Evolutionary conservation across 768 basidiomycete species (phyloP).

Genomic region (Rhodotorula babjevae): DNA sequence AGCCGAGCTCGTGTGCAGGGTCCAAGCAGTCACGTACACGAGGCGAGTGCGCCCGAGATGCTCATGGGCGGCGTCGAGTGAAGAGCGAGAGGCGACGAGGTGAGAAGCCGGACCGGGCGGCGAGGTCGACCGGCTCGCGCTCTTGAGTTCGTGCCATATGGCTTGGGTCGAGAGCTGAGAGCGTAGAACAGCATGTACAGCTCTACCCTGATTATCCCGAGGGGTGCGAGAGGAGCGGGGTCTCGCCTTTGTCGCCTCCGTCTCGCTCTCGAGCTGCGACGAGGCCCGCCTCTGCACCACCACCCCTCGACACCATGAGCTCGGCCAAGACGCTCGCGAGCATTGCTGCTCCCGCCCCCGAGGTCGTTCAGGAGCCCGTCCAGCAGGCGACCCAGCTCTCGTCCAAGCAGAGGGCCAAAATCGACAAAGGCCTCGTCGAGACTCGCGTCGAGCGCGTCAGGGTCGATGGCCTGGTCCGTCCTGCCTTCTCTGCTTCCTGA

Average conservation of each 20-base stretch:
- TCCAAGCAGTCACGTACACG: neutral
- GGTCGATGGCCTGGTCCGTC: constrained; percentile 40
- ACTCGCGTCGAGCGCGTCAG: constrained; percentile 27
- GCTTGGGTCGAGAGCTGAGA: too few species aligned
- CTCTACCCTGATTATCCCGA: too few species aligned
- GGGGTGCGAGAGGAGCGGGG: too few species aligned
- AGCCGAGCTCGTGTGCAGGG: neutral
- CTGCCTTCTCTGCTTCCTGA: neutral
- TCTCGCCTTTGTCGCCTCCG: too few species aligned
- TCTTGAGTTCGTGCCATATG: too few species aligned
- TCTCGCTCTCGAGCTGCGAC: too few species aligned
- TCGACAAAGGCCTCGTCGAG: constrained; percentile 32
- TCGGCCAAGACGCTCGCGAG: constrained; percentile 30
- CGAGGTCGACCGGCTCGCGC: too few species aligned
- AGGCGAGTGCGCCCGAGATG: constrained; percentile 1
- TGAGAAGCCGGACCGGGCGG: too few species aligned
- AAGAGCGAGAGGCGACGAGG: neutral
- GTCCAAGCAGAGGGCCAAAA: constrained; percentile 16
- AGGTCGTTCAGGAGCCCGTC: constrained; percentile 7
- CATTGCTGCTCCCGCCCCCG: constrained; percentile 27
- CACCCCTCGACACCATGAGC: neutral
- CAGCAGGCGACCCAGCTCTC: constrained; percentile 12
- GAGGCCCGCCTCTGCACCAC: too few species aligned
- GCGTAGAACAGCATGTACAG: too few species aligned
- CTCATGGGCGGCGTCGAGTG: neutral